Conservation (phyloP, 2,329 filamentous ascomycete genomes). For the Reticulascus tulasneorum region DNA sequence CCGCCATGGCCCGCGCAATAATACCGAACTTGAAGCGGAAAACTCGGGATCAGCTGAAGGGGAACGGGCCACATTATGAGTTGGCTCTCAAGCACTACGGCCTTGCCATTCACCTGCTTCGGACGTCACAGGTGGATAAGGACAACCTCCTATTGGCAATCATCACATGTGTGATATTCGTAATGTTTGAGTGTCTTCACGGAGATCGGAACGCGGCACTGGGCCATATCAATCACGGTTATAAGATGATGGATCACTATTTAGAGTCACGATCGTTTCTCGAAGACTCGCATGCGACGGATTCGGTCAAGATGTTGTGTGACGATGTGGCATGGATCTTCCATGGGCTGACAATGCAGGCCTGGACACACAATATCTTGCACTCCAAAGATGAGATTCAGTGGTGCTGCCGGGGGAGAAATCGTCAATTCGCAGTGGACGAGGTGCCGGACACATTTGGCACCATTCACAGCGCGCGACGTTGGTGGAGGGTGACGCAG, state of each 20-base stretch:
- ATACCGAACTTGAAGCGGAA: slow-evolving; percentile 21
- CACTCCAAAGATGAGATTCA: slow-evolving; percentile 5
- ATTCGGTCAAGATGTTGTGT: slow-evolving; percentile 6
- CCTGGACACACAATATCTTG: slow-evolving; percentile 8
- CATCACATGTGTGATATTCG: slow-evolving; percentile 34
- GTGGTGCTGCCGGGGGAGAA: slow-evolving; percentile 16
- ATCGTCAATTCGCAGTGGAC: slow-evolving; percentile 25
- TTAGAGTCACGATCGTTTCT: not conserved
- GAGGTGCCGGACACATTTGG: slow-evolving; percentile 28
- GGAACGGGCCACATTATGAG: slow-evolving; percentile 22
- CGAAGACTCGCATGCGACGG: not conserved
- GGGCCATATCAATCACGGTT: slow-evolving; percentile 34
- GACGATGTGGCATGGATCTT: slow-evolving; percentile 11
- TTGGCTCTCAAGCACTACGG: slow-evolving; percentile 36
- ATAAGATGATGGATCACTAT: slow-evolving; percentile 12
- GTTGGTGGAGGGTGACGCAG: slow-evolving; percentile 35
- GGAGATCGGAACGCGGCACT: slow-evolving; percentile 35
- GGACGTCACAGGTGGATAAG: slow-evolving; percentile 27
- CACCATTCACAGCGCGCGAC: slow-evolving; percentile 27
- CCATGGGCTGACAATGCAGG: slow-evolving; percentile 10
- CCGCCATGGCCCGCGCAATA: slow-evolving; percentile 22
- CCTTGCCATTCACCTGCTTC: slow-evolving; percentile 33
- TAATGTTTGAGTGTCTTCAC: slow-evolving; percentile 36
- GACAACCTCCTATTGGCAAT: slow-evolving; percentile 34
- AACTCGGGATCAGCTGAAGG: not conserved